Conservation (phyloP, 257 asterid genomes). For the Salvia rosmarinus region DNA sequence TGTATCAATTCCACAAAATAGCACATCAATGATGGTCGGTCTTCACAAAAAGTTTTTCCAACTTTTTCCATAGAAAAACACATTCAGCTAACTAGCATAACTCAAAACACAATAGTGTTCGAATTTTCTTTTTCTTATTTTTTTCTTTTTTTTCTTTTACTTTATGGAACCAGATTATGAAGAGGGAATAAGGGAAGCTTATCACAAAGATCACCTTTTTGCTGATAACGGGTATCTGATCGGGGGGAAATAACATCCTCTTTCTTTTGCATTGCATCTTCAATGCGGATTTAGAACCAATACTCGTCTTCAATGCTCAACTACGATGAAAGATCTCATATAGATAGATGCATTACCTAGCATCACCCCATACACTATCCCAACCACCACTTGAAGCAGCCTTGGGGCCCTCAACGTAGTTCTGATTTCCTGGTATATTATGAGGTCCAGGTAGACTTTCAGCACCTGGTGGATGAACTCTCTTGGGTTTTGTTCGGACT, state of each 20-base stretch:
- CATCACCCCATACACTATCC: constrained; percentile 79
- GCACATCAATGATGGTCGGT: neutral
- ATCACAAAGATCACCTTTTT: neutral
- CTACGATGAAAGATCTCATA: constrained; percentile 14
- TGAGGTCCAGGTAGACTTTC: constrained; percentile 70
- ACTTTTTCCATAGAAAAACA: neutral
- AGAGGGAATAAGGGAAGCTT: neutral
- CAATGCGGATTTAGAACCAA: constrained; percentile 1
- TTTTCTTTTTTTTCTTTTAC: too few relatives aligned
- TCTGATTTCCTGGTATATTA: constrained; percentile 53
- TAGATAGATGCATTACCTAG: constrained; percentile 31
- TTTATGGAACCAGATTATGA: neutral
- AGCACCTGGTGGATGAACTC: constrained; percentile 59
- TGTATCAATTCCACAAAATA: neutral
- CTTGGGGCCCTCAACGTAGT: constrained; percentile 74
- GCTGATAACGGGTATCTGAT: neutral
- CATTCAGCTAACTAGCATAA: neutral
- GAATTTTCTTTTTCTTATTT: too few relatives aligned
- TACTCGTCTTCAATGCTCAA: constrained; percentile 23
- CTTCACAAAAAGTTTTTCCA: neutral
- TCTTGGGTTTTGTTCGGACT: constrained; percentile 63
- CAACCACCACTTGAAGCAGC: constrained; percentile 69
- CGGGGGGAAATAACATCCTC: constrained; percentile 14
- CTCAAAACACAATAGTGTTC: too few relatives aligned
- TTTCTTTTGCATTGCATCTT: constrained; percentile 31